Evolutionary conservation across 345 rosid species (phyloP).

Genomic region (Pelargonium nanum): DNA sequence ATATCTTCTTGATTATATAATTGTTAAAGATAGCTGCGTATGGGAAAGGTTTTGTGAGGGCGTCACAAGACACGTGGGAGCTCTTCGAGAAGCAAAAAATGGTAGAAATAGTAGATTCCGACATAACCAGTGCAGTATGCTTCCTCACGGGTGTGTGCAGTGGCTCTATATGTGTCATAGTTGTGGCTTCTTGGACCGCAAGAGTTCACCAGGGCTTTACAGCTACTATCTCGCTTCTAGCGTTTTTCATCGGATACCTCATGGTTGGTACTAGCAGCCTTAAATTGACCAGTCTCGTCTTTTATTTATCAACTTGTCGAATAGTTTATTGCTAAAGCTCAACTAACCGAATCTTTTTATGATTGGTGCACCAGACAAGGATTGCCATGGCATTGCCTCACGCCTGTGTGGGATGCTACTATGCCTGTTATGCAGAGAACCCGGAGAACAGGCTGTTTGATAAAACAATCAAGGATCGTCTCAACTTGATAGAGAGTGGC

Average conservation of each 20-base stretch:
- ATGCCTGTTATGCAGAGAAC: constrained; percentile 84
- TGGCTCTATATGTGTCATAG: constrained; percentile 77
- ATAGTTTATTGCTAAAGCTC: constrained; percentile 2
- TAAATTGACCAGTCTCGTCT: background rate
- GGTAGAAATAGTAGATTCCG: constrained; percentile 60
- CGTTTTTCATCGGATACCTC: constrained; percentile 77
- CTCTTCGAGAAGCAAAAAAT: constrained; percentile 51
- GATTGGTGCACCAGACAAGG: constrained; percentile 48
- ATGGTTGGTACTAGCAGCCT: constrained; percentile 47
- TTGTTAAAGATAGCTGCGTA: constrained; percentile 67
- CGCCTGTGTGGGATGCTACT: constrained; percentile 93
- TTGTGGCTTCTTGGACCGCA: constrained; percentile 77
- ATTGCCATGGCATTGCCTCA: constrained; percentile 95
- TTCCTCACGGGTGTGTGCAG: constrained; percentile 93
- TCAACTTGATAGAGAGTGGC: constrained; percentile 30
- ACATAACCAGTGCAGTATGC: constrained; percentile 84
- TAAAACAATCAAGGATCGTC: constrained; percentile 47
- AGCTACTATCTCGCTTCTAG: constrained; percentile 65
- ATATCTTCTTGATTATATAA: too few relatives aligned
- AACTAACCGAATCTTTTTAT: constrained; percentile 1
- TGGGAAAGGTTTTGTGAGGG: constrained; percentile 86
- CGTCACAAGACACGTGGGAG: constrained; percentile 87
- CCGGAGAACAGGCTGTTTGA: constrained; percentile 67
- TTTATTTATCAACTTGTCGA: constrained; percentile 3
- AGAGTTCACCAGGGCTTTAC: constrained; percentile 54